Percentiles rank a stretch among this genome's conserved stretches.
Evolutionary conservation across 2,329 filamentous ascomycete genomes (phyloP).

Genomic region (Microcyclosporella mali): DNA sequence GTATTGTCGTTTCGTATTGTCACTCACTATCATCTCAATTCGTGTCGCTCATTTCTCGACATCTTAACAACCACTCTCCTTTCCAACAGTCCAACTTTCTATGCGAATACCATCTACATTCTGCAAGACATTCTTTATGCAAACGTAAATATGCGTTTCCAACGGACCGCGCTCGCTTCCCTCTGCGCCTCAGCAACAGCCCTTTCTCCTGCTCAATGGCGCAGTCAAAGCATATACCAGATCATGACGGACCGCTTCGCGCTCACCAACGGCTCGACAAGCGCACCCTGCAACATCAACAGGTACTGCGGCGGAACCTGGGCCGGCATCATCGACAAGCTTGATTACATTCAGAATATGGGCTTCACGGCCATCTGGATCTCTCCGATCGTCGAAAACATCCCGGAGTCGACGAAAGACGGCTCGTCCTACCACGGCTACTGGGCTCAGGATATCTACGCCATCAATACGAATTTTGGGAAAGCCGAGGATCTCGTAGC

Average conservation of each 20-base stretch:
- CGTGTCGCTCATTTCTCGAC: too few relatives aligned
- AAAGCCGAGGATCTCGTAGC: slow-evolving; percentile 32
- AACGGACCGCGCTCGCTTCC: too few relatives aligned
- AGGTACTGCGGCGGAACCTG: slow-evolving; percentile 58
- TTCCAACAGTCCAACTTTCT: too few relatives aligned
- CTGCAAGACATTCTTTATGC: too few relatives aligned
- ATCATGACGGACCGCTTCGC: slow-evolving; percentile 40
- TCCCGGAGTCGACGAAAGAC: slow-evolving; percentile 33
- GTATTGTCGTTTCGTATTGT: too few relatives aligned
- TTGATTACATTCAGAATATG: slow-evolving; percentile 57
- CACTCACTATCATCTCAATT: too few relatives aligned
- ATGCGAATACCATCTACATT: too few relatives aligned
- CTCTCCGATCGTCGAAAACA: slow-evolving; percentile 48
- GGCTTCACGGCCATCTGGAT: slow-evolving; percentile 47
- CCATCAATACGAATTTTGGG: slow-evolving; percentile 34
- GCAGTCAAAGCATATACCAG: slow-evolving; percentile 45
- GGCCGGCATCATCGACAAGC: slow-evolving; percentile 50
- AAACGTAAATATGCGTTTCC: too few relatives aligned
- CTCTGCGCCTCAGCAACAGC: background rate
- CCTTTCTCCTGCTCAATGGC: slow-evolving; percentile 21
- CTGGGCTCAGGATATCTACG: slow-evolving; percentile 47
- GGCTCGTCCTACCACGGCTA: slow-evolving; percentile 50
- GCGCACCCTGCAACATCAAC: slow-evolving; percentile 32
- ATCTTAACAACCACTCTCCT: too few relatives aligned
- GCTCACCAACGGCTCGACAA: slow-evolving; percentile 35